Conservation (phyloP, 129 eudicot genomes). For the Silybum marianum region DNA sequence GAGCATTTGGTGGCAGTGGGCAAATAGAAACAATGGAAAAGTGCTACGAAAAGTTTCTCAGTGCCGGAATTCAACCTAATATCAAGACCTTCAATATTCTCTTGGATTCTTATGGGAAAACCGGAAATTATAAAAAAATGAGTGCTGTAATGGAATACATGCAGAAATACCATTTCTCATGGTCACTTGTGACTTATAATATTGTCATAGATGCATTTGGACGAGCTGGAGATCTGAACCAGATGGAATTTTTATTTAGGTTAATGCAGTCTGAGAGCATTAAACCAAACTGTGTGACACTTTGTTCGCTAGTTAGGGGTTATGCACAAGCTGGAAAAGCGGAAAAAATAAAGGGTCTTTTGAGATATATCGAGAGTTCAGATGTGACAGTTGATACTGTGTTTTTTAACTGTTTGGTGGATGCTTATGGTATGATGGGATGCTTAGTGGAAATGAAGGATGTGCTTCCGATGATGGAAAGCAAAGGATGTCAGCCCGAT, state of each 20-base stretch:
- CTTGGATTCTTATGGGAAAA: slow-evolving; percentile 85
- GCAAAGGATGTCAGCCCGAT: slow-evolving; percentile 76
- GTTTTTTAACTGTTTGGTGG: slow-evolving; percentile 82
- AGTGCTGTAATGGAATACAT: slow-evolving; percentile 92
- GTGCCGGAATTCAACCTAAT: slow-evolving; percentile 80
- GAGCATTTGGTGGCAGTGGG: slow-evolving; percentile 98
- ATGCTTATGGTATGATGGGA: slow-evolving; percentile 98
- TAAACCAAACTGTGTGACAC: slow-evolving; percentile 82
- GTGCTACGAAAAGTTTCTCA: slow-evolving; percentile 86
- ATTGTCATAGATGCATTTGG: slow-evolving; percentile 90
- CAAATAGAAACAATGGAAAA: slow-evolving; percentile 96
- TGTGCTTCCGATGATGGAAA: slow-evolving; percentile 76
- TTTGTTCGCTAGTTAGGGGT: slow-evolving; percentile 88
- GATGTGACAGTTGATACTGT: slow-evolving; percentile 79
- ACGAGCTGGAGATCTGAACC: slow-evolving; percentile 79
- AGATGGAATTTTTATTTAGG: slow-evolving; percentile 87
- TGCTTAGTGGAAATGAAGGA: slow-evolving; percentile 85
- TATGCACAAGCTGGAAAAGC: slow-evolving; percentile 76
- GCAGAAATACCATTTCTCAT: slow-evolving; percentile 87
- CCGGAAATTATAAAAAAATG: slow-evolving; percentile 83
- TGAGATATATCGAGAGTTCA: slow-evolving; percentile 72
- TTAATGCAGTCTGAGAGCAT: slow-evolving; percentile 91
- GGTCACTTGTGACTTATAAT: slow-evolving; percentile 87
- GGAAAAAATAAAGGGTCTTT: slow-evolving; percentile 65
- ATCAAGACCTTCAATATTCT: slow-evolving; percentile 88